These are phyloP conservation scores for Teunomyces atbi DNA, from an alignment of 805 yeast species.

Conservation along the genomic window DNA sequence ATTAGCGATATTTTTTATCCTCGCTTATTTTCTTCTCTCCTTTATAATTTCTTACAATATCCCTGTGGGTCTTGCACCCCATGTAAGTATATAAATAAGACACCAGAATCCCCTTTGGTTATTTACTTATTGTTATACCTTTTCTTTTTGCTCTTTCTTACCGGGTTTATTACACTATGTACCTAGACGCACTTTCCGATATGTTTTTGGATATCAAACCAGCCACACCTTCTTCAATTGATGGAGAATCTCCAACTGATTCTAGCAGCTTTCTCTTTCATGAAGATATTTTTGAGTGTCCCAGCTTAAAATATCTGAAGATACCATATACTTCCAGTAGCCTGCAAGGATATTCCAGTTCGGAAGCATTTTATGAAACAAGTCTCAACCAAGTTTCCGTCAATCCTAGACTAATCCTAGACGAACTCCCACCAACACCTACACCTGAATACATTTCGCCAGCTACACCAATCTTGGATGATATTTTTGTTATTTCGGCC, in stretches of 20 bases:
- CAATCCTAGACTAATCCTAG: neutral
- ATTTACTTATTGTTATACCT: neutral
- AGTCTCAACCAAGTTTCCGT: neutral
- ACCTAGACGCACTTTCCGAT: neutral
- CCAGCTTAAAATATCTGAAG: neutral
- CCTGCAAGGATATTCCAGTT: neutral
- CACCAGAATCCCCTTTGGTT: too few relatives aligned
- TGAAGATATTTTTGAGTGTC: neutral
- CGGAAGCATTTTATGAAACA: neutral
- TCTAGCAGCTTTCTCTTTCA: neutral
- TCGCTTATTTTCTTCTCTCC: constrained; percentile 1
- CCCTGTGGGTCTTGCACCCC: constrained; percentile 1
- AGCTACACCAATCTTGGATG: neutral
- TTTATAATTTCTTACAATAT: neutral
- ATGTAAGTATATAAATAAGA: neutral
- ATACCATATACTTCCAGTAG: neutral
- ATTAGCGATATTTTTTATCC: neutral
- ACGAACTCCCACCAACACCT: neutral
- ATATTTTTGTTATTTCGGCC: neutral
- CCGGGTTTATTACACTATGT: neutral
- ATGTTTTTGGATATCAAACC: neutral
- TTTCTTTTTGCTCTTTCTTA: neutral
- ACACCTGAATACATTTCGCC: neutral
- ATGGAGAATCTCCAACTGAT: neutral
- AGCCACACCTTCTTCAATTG: neutral